Conservation (phyloP, 331 rosid genomes). For the Acacia pycnantha region DNA sequence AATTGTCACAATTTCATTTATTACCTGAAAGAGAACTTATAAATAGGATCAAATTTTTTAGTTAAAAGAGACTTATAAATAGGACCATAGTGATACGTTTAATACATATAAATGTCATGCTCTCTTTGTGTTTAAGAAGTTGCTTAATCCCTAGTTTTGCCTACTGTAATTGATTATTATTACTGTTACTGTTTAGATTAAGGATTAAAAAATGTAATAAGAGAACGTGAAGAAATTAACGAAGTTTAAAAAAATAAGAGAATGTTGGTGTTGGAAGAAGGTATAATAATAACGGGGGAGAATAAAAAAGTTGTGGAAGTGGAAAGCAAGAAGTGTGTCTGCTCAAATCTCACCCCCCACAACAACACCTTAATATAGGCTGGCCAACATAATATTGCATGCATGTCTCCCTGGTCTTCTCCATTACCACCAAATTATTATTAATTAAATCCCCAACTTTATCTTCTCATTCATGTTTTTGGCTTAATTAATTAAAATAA, state of each 20-base stretch:
- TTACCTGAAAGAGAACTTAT: no score
- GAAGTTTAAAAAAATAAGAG: background rate
- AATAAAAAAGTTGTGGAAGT: conserved; percentile 35
- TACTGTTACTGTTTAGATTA: background rate
- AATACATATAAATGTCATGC: background rate
- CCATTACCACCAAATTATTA: background rate
- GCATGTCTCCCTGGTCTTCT: conserved; percentile 45
- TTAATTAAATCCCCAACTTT: background rate
- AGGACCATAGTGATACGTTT: no score
- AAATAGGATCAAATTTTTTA: no score
- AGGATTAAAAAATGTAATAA: background rate
- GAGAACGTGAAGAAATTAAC: conserved; percentile 15
- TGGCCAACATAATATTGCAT: conserved; percentile 26
- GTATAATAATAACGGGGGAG: conserved; percentile 22
- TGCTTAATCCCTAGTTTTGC: background rate
- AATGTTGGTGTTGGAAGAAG: conserved; percentile 41
- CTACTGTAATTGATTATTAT: background rate
- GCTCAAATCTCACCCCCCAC: background rate
- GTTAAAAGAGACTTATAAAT: no score
- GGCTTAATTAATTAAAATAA: background rate
- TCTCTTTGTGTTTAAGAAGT: background rate
- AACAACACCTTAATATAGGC: conserved; percentile 27
- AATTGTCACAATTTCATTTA: no score
- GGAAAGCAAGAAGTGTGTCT: conserved; percentile 40
- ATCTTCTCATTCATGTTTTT: background rate